A percentile compares a stretch with the other conserved stretches of the same genome.
Conservation (phyloP, 2,329 filamentous ascomycete species). For the Pseudogymnoascus sp. region DNA sequence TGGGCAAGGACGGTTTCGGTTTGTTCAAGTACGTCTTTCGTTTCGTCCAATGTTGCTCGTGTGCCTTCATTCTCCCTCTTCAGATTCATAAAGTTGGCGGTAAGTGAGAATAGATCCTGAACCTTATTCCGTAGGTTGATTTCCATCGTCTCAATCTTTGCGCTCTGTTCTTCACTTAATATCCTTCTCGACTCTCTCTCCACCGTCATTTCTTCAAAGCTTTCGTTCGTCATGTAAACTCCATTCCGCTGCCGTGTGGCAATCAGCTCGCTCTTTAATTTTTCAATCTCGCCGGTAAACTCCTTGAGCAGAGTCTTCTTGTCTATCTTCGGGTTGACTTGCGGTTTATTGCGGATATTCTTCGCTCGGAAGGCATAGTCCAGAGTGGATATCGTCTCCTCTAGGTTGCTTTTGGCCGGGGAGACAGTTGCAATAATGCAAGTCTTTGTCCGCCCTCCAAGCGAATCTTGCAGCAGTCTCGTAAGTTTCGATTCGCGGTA, state of each 20-base stretch:
- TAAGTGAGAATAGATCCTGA: conserved; percentile 81
- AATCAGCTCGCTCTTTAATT: conserved; percentile 86
- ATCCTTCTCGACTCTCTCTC: conserved; percentile 90
- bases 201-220: conserved; percentile 82
- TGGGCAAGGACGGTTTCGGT: conserved; percentile 76
- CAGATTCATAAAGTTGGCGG: conserved; percentile 75
- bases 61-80: conserved; percentile 86
- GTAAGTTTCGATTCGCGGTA: conserved; percentile 93
- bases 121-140: conserved; percentile 85
- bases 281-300: conserved; percentile 88
- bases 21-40: conserved; percentile 73
- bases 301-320: conserved; percentile 89
- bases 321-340: conserved; percentile 83
- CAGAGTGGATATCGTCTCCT: conserved; percentile 95
- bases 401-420: conserved; percentile 86
- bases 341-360: conserved; percentile 97
- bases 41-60: conserved; percentile 63
- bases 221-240: conserved; percentile 83
- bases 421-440: conserved; percentile 98
- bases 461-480: conserved; percentile 86
- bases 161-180: conserved; percentile 82
- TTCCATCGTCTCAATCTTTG: conserved; percentile 89
- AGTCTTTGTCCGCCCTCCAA: conserved; percentile 91
- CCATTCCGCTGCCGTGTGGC: conserved; percentile 89
- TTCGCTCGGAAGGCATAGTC: conserved; percentile 98